A percentile compares a stretch with the other conserved stretches of the same genome.
These are phyloP conservation scores for Verbascum thapsus DNA, from an alignment of 257 asterid species.

Conservation along the genomic window DNA sequence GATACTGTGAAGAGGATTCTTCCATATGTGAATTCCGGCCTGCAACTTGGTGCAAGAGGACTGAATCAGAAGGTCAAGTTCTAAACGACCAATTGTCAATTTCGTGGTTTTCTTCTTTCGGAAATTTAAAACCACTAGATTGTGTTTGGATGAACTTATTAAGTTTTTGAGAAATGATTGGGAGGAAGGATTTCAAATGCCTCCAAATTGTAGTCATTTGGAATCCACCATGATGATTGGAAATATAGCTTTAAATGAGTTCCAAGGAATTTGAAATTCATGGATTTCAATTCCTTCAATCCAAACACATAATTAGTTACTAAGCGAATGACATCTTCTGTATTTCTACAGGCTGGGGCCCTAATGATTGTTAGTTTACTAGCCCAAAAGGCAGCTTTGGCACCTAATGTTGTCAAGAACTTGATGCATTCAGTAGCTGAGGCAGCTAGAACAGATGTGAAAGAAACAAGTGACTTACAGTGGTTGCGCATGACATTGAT, in stretches of 20 bases:
- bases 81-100: not conserved
- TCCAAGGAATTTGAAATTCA: no score
- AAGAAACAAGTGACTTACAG: conserved; percentile 60
- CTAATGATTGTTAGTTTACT: conserved; percentile 83
- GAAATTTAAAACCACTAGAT: not conserved
- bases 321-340: conserved; percentile 25
- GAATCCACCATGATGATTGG: no score
- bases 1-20: conserved; percentile 67
- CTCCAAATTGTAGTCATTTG: no score
- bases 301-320: no score
- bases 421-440: conserved; percentile 67
- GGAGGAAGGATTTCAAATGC: no score
- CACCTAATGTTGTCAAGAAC: conserved; percentile 59
- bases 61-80: conserved; percentile 68
- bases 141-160: no score
- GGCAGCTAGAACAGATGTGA: conserved; percentile 57
- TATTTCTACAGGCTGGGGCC: conserved; percentile 71
- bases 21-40: conserved; percentile 68
- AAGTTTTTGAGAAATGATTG: no score
- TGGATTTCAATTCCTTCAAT: no score
- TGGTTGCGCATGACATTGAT: conserved; percentile 76
- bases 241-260: no score
- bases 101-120: not conserved
- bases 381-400: conserved; percentile 68
- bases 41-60: conserved; percentile 56